phyloP scores from a whole-genome alignment of 2,329 filamentous ascomycete species.

The Apiospora marii region DNA sequence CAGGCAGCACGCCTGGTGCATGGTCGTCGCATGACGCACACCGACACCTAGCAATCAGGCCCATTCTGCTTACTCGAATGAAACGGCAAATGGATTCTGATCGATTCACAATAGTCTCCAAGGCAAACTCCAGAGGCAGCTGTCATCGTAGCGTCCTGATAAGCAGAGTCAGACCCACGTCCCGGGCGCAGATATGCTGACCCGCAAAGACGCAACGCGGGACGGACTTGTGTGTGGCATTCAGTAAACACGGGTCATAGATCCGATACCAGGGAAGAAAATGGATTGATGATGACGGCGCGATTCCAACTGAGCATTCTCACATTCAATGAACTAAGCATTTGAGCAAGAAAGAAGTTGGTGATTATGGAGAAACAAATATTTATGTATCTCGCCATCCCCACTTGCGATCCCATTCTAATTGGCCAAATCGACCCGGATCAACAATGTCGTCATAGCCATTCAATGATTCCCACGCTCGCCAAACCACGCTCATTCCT shows the following conservation, averaged over 20 bases:
- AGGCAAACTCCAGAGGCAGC: neutral
- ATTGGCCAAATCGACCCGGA: neutral
- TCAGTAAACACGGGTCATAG: neutral
- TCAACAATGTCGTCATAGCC: constrained; percentile 19
- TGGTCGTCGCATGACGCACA: neutral
- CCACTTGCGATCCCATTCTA: neutral
- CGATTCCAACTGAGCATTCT: neutral
- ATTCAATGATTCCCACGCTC: neutral
- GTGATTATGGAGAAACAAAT: neutral
- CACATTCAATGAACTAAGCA: neutral
- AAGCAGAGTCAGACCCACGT: neutral
- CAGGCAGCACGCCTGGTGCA: neutral
- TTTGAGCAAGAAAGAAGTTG: neutral
- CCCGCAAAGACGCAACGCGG: neutral
- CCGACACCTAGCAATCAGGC: neutral
- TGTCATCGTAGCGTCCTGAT: neutral
- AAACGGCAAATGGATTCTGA: neutral
- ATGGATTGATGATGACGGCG: no score
- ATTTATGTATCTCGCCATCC: neutral
- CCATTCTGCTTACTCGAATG: neutral
- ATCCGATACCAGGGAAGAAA: neutral
- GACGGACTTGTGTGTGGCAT: neutral
- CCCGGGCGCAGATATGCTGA: neutral
- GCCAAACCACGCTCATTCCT: neutral
- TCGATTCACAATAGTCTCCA: neutral